Percentiles rank a stretch among this genome's conserved stretches.
phyloP scores from a whole-genome alignment of 352 stramenopile genomes.

The Pythium monospermum region DNA sequence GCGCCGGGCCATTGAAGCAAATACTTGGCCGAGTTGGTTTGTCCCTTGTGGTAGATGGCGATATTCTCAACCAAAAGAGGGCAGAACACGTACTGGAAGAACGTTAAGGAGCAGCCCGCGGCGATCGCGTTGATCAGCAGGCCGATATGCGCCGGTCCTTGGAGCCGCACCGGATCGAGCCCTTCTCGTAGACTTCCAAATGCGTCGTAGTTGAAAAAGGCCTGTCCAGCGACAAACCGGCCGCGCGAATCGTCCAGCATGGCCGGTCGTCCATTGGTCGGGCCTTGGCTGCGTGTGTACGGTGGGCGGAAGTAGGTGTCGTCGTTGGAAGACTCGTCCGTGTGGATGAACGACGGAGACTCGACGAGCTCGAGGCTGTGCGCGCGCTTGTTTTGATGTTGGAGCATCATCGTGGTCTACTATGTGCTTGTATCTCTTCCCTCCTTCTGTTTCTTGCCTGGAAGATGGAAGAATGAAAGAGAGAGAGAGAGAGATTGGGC shows the following conservation, averaged over 20 bases:
- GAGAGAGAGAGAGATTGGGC: no score
- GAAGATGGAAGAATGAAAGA: no score
- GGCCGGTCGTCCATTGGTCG: constrained; percentile 6
- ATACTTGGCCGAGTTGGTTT: constrained; percentile 17
- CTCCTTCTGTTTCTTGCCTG: no score
- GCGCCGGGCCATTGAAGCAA: constrained; percentile 40
- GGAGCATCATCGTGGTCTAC: not conserved
- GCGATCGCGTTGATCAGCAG: constrained; percentile 7
- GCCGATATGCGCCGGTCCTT: constrained; percentile 8
- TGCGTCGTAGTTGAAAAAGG: constrained; percentile 29
- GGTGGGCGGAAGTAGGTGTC: no score
- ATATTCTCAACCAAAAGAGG: constrained; percentile 24
- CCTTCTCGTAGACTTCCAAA: constrained; percentile 21
- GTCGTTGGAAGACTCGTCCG: no score
- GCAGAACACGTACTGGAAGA: constrained; percentile 16
- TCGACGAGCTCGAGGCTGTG: no score
- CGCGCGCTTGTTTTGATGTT: no score
- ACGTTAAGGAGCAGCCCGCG: constrained; percentile 12
- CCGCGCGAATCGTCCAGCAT: constrained; percentile 9
- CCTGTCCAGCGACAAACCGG: constrained; percentile 27
- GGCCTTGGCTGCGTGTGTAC: constrained; percentile 4
- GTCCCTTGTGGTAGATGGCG: constrained; percentile 6
- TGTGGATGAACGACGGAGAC: no score
- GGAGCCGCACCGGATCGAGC: constrained; percentile 10
- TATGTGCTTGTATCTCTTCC: no score